A percentile compares a stretch with the other conserved stretches of the same genome.
These are phyloP conservation scores for Candida tropicalis DNA, from an alignment of 1,139 yeast genomes.

Conservation along the genomic window DNA sequence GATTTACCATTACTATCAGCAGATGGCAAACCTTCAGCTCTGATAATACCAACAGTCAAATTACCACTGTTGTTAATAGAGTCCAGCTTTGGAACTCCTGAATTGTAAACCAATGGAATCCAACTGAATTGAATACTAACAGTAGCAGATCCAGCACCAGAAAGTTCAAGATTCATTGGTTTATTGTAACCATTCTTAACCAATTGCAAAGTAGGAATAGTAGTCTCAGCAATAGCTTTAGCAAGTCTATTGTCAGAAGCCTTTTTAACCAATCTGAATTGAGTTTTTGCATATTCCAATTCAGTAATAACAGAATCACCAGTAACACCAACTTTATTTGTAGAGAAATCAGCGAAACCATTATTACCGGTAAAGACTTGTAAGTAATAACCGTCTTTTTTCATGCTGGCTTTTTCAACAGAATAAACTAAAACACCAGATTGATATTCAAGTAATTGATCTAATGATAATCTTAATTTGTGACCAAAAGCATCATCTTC, in stretches of 20 bases:
- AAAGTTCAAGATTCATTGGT: slow-evolving; percentile 53
- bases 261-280: slow-evolving; percentile 62
- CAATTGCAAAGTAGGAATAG: slow-evolving; percentile 68
- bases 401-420: slow-evolving; percentile 58
- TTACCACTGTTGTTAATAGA: slow-evolving; percentile 76
- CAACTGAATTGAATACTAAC: slow-evolving; percentile 69
- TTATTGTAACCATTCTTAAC: slow-evolving; percentile 64
- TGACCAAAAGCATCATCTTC: slow-evolving; percentile 36
- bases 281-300: slow-evolving; percentile 69
- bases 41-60: slow-evolving; percentile 60
- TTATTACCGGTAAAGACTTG: slow-evolving; percentile 78
- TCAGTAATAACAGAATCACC: slow-evolving; percentile 79
- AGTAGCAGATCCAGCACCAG: slow-evolving; percentile 48
- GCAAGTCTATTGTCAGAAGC: slow-evolving; percentile 56
- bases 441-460: slow-evolving; percentile 61
- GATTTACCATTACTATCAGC: slow-evolving; percentile 91
- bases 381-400: slow-evolving; percentile 57
- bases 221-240: slow-evolving; percentile 62
- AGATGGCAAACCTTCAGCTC: slow-evolving; percentile 72
- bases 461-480: slow-evolving; percentile 62
- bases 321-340: slow-evolving; percentile 52
- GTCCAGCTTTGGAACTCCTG: slow-evolving; percentile 73
- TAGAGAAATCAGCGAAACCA: slow-evolving; percentile 61
- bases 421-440: slow-evolving; percentile 80
- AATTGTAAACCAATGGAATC: slow-evolving; percentile 67